Conservation (phyloP, 805 yeast genomes). For the Pichia manshurica region DNA sequence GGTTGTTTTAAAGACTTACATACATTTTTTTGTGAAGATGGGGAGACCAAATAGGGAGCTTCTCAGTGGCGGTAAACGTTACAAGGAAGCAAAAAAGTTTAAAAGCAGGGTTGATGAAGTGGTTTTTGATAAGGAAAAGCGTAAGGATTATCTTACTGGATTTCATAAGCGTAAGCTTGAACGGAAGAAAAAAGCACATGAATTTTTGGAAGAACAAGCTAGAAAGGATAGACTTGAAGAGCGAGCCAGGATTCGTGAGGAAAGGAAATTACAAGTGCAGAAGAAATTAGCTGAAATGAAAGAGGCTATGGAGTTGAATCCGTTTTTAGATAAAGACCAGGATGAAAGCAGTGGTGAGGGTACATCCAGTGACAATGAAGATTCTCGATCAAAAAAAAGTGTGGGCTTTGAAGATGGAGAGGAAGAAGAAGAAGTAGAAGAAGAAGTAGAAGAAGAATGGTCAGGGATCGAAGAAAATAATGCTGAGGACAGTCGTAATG, state of each 20-base stretch:
- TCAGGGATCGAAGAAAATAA: constrained; percentile 33
- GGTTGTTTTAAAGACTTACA: too few relatives aligned
- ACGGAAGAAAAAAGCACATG: constrained; percentile 81
- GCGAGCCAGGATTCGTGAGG: constrained; percentile 64
- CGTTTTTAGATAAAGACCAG: constrained; percentile 15
- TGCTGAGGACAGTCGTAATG: constrained; percentile 11
- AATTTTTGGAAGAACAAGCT: constrained; percentile 69
- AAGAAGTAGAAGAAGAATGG: constrained; percentile 33
- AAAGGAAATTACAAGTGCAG: constrained; percentile 59
- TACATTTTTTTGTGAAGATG: constrained; percentile 19
- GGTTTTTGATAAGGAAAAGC: constrained; percentile 70
- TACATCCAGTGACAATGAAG: constrained; percentile 23
- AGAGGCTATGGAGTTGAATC: constrained; percentile 19
- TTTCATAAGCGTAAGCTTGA: constrained; percentile 90
- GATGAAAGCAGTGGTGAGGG: constrained; percentile 12
- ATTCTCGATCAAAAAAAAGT: constrained; percentile 12
- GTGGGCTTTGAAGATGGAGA: constrained; percentile 16
- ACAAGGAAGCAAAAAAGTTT: constrained; percentile 61
- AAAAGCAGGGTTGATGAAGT: constrained; percentile 77
- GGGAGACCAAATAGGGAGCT: constrained; percentile 66
- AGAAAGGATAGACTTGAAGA: constrained; percentile 69
- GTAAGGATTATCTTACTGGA: constrained; percentile 85
- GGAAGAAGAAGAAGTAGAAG: constrained; percentile 9
- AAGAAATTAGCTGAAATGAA: constrained; percentile 57
- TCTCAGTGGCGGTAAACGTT: constrained; percentile 80